phyloP scores from a whole-genome alignment of 1,284 basidiomycete genomes.

The Rhodotorula mucilaginosa region DNA sequence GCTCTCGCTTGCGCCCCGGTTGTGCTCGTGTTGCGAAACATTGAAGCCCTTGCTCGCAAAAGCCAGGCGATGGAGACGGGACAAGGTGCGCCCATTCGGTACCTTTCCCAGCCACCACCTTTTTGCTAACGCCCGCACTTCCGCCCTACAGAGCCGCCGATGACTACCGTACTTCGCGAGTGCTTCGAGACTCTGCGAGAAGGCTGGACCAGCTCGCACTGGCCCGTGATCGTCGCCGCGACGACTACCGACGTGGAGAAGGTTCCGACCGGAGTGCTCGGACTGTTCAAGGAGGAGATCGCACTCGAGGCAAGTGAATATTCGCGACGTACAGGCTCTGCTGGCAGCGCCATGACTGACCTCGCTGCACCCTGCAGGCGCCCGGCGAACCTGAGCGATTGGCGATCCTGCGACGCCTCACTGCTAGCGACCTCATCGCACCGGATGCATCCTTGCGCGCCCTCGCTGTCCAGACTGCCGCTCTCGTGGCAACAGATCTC shows the following conservation, averaged over 20 bases:
- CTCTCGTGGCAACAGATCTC: constrained; percentile 81
- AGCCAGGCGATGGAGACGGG: constrained; percentile 66
- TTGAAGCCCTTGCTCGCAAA: constrained; percentile 77
- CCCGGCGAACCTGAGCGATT: constrained; percentile 73
- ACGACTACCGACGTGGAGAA: constrained; percentile 69
- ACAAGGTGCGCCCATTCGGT: constrained; percentile 56
- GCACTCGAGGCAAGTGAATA: constrained; percentile 60
- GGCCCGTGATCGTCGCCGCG: constrained; percentile 70
- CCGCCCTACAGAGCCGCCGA: constrained; percentile 57
- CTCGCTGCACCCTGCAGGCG: constrained; percentile 56
- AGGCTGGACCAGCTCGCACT: constrained; percentile 61
- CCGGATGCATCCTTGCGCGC: constrained; percentile 73
- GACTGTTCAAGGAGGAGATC: constrained; percentile 85
- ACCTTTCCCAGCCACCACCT: too few species aligned
- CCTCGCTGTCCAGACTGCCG: constrained; percentile 86
- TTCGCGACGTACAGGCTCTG: not conserved
- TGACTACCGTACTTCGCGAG: constrained; percentile 65
- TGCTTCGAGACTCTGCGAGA: constrained; percentile 59
- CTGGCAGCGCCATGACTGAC: not conserved
- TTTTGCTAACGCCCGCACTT: not conserved
- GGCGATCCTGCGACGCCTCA: constrained; percentile 60
- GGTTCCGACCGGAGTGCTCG: constrained; percentile 65
- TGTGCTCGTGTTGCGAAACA: constrained; percentile 74
- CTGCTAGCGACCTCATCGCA: constrained; percentile 57
- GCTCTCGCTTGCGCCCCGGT: constrained; percentile 80